Percentiles rank a stretch among this genome's conserved stretches.
Conservation (phyloP, 192 early-diverging fungal species). For the Entophlyctis luteolus region DNA sequence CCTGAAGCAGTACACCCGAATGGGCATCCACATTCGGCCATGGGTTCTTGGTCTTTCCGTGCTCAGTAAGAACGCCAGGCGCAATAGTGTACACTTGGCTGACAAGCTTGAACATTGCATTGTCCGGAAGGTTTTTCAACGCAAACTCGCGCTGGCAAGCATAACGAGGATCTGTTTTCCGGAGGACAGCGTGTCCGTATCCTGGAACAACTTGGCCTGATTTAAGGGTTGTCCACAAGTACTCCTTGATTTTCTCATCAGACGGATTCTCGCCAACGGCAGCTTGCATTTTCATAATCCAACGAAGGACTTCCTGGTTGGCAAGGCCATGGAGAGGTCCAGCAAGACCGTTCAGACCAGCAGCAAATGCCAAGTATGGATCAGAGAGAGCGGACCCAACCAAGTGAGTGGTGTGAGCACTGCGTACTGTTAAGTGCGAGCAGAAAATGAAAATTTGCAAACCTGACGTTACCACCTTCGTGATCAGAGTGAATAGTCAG, state of each 20-base stretch:
- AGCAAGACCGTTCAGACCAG: conserved; percentile 94
- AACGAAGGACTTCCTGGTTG: conserved; percentile 99
- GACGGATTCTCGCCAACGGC: conserved; percentile 78
- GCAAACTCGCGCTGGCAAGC: conserved; percentile 97
- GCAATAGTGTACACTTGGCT: conserved; percentile 95
- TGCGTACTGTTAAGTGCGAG: conserved; percentile 4
- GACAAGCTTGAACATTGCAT: conserved; percentile 95
- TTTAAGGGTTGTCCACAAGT: conserved; percentile 94
- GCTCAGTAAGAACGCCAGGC: conserved; percentile 93
- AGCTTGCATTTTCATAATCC: conserved; percentile 90
- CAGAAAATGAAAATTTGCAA: not conserved
- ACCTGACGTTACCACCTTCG: conserved; percentile 98
- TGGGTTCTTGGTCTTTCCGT: conserved; percentile 99
- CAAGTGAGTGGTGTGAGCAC: conserved; percentile 93
- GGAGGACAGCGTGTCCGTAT: conserved; percentile 97
- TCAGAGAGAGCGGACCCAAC: conserved; percentile 97
- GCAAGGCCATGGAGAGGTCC: conserved; percentile 99
- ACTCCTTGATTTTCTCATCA: conserved; percentile 93
- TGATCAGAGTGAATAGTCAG: conserved; percentile 99
- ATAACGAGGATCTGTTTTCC: conserved; percentile 97
- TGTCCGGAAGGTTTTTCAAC: conserved; percentile 92
- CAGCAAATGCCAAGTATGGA: conserved; percentile 96
- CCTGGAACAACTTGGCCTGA: conserved; percentile 95
- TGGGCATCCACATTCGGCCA: conserved; percentile 99
- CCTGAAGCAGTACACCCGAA: conserved; percentile 93